Evolutionary conservation across 2,329 filamentous ascomycete species (phyloP).

Genomic region (Thielaviopsis musarum): DNA sequence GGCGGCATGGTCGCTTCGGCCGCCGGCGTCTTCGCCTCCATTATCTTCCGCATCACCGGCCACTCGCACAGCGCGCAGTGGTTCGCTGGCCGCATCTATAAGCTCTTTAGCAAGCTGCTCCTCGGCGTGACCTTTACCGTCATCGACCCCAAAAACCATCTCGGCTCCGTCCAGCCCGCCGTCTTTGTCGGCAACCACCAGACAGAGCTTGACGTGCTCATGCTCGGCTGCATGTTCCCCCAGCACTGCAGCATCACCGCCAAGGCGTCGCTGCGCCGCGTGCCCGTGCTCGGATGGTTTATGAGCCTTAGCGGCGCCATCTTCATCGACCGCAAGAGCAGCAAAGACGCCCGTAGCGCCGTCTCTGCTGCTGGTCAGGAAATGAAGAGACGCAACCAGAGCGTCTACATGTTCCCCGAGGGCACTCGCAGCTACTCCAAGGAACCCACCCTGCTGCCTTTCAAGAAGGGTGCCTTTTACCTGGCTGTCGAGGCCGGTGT

Average conservation of each 20-base stretch:
- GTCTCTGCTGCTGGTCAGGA: conserved; percentile 70
- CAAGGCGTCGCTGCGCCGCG: conserved; percentile 63
- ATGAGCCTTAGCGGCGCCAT: conserved; percentile 76
- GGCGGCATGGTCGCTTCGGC: conserved; percentile 41
- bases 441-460: conserved; percentile 70
- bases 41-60: conserved; percentile 53
- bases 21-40: conserved; percentile 62
- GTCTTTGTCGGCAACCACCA: conserved; percentile 94
- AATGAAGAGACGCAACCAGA: conserved; percentile 57
- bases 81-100: conserved; percentile 64
- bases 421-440: conserved; percentile 81
- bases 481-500: conserved; percentile 87
- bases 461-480: conserved; percentile 98
- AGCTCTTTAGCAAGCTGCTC: conserved; percentile 54
- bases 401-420: conserved; percentile 78
- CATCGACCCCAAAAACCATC: conserved; percentile 45
- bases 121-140: conserved; percentile 69
- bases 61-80: conserved; percentile 69
- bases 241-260: conserved; percentile 85
- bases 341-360: conserved; percentile 62
- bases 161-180: conserved; percentile 55
- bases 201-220: conserved; percentile 83
- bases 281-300: conserved; percentile 88
- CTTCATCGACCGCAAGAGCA: conserved; percentile 87
- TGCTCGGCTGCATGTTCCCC: conserved; percentile 80